These are phyloP conservation scores for Mycena polygramma DNA, from an alignment of 768 basidiomycete genomes.

Conservation along the genomic window DNA sequence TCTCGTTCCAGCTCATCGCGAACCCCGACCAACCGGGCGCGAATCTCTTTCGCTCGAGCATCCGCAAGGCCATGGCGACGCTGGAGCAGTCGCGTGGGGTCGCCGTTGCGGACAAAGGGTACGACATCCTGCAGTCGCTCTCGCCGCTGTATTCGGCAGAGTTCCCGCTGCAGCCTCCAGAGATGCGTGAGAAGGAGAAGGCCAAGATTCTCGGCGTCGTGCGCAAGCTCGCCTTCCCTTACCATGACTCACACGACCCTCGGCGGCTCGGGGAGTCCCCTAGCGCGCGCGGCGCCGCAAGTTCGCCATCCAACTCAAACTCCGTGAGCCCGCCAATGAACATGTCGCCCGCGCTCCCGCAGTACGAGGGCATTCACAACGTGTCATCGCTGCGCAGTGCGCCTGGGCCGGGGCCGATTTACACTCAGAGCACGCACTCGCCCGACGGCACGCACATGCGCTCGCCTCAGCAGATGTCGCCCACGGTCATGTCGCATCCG, in stretches of 20 bases:
- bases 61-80: constrained; percentile 75
- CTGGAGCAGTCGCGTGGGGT: constrained; percentile 76
- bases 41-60: constrained; percentile 80
- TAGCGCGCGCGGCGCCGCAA: constrained; percentile 57
- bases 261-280: constrained; percentile 65
- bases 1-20: constrained; percentile 89
- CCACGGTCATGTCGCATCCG: constrained; percentile 36
- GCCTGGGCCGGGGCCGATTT: constrained; percentile 40
- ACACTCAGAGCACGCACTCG: constrained; percentile 34
- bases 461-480: constrained; percentile 44
- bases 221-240: constrained; percentile 85
- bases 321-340: constrained; percentile 69
- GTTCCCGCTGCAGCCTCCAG: constrained; percentile 62
- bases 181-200: constrained; percentile 71
- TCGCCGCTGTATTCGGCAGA: constrained; percentile 81
- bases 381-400: constrained; percentile 46
- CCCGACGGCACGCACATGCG: constrained; percentile 35
- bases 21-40: constrained; percentile 86
- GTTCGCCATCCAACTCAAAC: constrained; percentile 70
- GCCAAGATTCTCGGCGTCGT: constrained; percentile 74
- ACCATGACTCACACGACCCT: constrained; percentile 74
- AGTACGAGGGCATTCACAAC: constrained; percentile 51
- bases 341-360: constrained; percentile 51
- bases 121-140: constrained; percentile 77
- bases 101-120: constrained; percentile 80